Base-by-base conservation (phyloP, 2,329 filamentous ascomycete species). In the Chrysosporium keratinophilum region DNA sequence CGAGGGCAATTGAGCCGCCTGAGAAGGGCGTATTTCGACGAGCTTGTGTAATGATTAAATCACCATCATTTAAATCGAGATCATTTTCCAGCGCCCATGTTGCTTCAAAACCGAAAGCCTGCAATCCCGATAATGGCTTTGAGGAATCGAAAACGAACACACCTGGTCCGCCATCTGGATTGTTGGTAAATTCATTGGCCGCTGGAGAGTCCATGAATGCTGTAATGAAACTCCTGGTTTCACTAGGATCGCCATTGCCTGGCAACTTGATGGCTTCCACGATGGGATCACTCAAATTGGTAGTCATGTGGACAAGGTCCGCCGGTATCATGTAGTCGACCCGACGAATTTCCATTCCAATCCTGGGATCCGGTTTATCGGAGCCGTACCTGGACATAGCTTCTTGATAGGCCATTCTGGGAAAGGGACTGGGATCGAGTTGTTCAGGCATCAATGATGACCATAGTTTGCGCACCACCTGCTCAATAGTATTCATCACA, bases 321-420 rank as follows among this genome's bases (percentile, higher is more conserved):
- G 71, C 64, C 6, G 81, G 78, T 3, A 86, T 72, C 54, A 85
- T 69, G 57, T 84, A 71, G 17, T 84, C 81, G 39, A 95, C 75
- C 0, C 75, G 74, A 50, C 72, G 74, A 57, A 94, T 87, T 78
- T 88, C 65, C 59, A 64, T 83, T 1, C 80, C 79, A 37, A 90
- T 84, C 15, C 93, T 81, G 9, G 91, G 72, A 65, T 98, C 93
- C 3, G 93, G 93, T 68, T 98, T 98, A 69, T 98, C 93, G 3
- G 82, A 86, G 10, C 93, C 93, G 63, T 90, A 95, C 2, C 71
- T 74, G 1, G 78, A 72, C 83, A 98, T 97, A 15, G 85, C 85
- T 39, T 86, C 75, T 33, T 85, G 69, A 64, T 97, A 98, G 1
- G 80, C 78, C 61, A 88, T 76, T 19, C 77, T 74, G 5, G 68